Base-by-base conservation (phyloP, 768 basidiomycete genomes). In the Filobasidium floriforme region DNA sequence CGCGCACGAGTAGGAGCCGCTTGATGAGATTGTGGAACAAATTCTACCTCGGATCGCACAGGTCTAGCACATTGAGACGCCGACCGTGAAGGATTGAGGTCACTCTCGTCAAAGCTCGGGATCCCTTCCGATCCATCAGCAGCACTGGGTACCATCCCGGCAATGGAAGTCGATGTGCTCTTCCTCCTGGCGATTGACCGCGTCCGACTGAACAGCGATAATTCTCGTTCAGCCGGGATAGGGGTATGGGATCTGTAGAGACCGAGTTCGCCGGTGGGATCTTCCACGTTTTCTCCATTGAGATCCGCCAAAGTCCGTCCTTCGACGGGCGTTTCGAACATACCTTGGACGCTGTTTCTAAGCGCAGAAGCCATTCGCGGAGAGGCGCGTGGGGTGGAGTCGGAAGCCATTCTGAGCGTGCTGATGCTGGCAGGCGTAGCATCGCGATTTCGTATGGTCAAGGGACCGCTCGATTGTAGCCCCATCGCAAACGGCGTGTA, bases 81-180 rank as follows among this genome's bases (percentile, higher is more conserved):
- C 4, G 74, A 75, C 43, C 76, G 63, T 32, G 76, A 77, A 14
- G 76, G 76, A 60, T 77, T 77, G 37, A 77, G 65, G 65, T 77
- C 76, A 49, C 70, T 71, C n/a, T 72, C 73, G 59, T 77, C 76
- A 59, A 77, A 77, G 28, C 66, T 68, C 40, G 73, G 57, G 19
- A 66, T 41, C n/a, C 72, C 72, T 19, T 73, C 73, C 3, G 70
- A 62, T 14, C 57, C 49, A 18, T 60, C 46, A 52, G 37, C 65
- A 11, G 29, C 60, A 19, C 22, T 63, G 66, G 40, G 46, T 49
- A 28, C 49, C 41, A 40, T 65, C 32, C 22, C 46, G 18, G 22
- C 22, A 22, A 18, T 3, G 46, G 14, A 49, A 22, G 5, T 49
- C 22, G 18, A 41, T 18, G 65, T 26, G 37, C 43, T 61, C 28